These are phyloP conservation scores for Dendrobium chrysotoxum DNA, from an alignment of 106 monocot species.

Conservation along the genomic window DNA sequence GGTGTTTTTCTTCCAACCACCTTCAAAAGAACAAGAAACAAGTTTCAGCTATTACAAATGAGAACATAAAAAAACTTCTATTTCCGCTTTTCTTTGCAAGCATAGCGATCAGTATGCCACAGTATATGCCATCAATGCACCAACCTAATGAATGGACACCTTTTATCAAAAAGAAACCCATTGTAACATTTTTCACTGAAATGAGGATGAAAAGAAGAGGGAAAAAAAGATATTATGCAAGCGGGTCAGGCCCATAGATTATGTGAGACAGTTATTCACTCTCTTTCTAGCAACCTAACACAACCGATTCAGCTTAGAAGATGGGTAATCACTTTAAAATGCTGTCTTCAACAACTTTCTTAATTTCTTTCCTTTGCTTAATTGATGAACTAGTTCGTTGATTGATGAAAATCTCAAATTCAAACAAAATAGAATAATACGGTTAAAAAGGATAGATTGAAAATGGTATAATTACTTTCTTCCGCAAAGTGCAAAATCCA, in stretches of 20 bases:
- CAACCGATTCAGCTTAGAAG: too few species aligned
- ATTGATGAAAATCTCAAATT: not conserved
- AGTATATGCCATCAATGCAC: too few species aligned
- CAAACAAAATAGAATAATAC: not conserved
- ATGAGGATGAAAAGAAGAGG: not conserved
- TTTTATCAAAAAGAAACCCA: not conserved
- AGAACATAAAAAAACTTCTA: not conserved
- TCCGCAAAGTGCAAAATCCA: constrained; percentile 69
- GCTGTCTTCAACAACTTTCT: too few species aligned
- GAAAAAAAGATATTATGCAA: not conserved
- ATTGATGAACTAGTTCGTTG: too few species aligned
- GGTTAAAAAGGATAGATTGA: not conserved
- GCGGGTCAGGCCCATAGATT: too few species aligned
- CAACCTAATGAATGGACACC: not conserved
- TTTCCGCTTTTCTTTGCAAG: not conserved
- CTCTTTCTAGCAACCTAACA: too few species aligned
- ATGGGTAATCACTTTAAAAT: too few species aligned
- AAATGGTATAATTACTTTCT: constrained; percentile 41
- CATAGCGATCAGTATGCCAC: not conserved
- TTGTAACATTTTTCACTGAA: not conserved
- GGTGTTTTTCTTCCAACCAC: constrained; percentile 67
- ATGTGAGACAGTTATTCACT: too few species aligned
- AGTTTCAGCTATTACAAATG: not conserved
- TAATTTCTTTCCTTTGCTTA: too few species aligned
- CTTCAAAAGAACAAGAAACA: constrained; percentile 25